A percentile compares a stretch with the other conserved stretches of the same genome.
Conservation (phyloP, 495 filamentous ascomycete genomes). For the Aspergillus cristatus region DNA sequence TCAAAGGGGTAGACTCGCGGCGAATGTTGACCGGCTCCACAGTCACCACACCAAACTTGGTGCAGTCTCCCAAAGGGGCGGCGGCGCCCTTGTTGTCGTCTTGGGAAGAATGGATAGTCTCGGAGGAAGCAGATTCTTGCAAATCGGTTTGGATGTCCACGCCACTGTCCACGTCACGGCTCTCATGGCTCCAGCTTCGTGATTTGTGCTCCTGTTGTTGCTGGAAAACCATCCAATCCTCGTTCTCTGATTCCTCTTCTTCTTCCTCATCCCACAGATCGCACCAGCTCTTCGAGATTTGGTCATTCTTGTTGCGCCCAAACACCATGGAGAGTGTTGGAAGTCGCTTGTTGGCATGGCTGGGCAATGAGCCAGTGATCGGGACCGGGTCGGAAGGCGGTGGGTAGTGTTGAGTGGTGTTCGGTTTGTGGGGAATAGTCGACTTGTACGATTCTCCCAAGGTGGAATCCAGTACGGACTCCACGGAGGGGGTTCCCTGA, state of each 20-base stretch:
- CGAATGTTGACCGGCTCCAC: constrained; percentile 44
- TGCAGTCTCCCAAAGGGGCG: constrained; percentile 14
- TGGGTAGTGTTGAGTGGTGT: constrained; percentile 22
- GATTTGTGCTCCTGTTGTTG: constrained; percentile 64
- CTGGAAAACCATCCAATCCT: constrained; percentile 41
- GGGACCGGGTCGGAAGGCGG: constrained; percentile 45
- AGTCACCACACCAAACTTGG: constrained; percentile 14
- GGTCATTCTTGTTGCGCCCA: constrained; percentile 57
- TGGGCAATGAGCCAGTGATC: constrained; percentile 72
- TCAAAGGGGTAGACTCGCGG: constrained; percentile 57
- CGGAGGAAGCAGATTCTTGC: constrained; percentile 40
- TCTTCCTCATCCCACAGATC: constrained; percentile 94
- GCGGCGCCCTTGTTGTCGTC: constrained; percentile 5
- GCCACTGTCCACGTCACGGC: constrained; percentile 34
- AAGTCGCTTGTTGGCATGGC: constrained; percentile 52
- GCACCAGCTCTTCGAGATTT: constrained; percentile 92
- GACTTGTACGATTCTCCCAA: constrained; percentile 63
- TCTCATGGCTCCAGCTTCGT: constrained; percentile 74
- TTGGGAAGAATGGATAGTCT: constrained; percentile 38
- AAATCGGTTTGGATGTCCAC: constrained; percentile 13
- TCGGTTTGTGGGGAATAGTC: constrained; percentile 36
- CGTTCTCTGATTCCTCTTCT: constrained; percentile 64
- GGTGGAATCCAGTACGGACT: constrained; percentile 67
- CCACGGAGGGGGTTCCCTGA: constrained; percentile 65
- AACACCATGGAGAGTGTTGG: constrained; percentile 69